Evolutionary conservation across 257 asterid genomes (phyloP).

Genomic region (Sherardia arvensis): DNA sequence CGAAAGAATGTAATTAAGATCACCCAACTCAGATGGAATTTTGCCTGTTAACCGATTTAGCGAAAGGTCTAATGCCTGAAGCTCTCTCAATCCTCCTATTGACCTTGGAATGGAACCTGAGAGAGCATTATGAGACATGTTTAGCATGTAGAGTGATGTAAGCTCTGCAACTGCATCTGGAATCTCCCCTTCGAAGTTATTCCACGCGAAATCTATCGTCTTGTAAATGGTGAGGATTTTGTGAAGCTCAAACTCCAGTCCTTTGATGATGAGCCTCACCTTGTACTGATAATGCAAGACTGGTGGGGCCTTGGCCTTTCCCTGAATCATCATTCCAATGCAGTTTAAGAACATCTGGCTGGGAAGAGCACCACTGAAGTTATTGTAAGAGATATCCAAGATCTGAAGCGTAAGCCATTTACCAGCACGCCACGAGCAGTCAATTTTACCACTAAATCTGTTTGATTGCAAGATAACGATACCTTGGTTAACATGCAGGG

Average conservation of each 20-base stretch:
- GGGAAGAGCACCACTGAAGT: constrained; percentile 20
- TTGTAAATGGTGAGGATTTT: constrained; percentile 35
- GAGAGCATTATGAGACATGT: constrained; percentile 45
- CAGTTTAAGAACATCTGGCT: constrained; percentile 11
- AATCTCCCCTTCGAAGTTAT: constrained; percentile 36
- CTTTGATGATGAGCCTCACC: constrained; percentile 48
- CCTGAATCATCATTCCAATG: constrained; percentile 19
- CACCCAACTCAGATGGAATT: constrained; percentile 34
- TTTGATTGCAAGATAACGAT: constrained; percentile 21
- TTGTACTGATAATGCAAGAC: constrained; percentile 38
- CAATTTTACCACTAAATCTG: constrained; percentile 16
- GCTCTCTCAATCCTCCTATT: constrained; percentile 41
- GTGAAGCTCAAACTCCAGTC: constrained; percentile 41
- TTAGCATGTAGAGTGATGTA: constrained; percentile 42
- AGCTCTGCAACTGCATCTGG: constrained; percentile 40
- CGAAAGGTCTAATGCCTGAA: constrained; percentile 52
- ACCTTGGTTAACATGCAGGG: constrained; percentile 21
- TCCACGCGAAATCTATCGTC: constrained; percentile 42
- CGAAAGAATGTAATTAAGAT: constrained; percentile 38
- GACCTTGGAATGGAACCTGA: constrained; percentile 40
- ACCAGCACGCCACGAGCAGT: constrained; percentile 13
- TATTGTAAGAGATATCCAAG: constrained; percentile 27
- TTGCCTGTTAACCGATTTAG: constrained; percentile 26
- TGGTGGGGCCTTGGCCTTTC: not conserved
- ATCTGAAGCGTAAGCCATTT: constrained; percentile 27